Conservation (phyloP, 805 yeast species). For the Yarrowia sp. region DNA sequence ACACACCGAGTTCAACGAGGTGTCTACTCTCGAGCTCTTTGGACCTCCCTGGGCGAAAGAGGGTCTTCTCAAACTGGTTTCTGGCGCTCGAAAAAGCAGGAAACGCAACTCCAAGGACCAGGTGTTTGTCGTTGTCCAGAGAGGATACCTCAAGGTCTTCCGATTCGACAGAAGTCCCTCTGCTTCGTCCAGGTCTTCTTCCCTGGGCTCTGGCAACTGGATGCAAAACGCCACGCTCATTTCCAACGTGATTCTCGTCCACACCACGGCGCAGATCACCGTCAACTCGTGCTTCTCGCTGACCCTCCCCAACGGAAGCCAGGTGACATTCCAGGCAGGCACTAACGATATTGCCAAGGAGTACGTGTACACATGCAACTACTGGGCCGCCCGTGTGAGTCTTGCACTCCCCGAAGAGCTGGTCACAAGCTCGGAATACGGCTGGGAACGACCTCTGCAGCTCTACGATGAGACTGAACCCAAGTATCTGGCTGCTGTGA, state of each 20-base stretch:
- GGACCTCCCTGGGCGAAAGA: slow-evolving; percentile 84
- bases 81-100: slow-evolving; percentile 40
- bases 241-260: slow-evolving; percentile 60
- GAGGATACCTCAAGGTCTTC: slow-evolving; percentile 59
- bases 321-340: slow-evolving; percentile 61
- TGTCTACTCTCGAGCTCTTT: slow-evolving; percentile 57
- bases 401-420: slow-evolving; percentile 75
- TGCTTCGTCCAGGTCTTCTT: background rate
- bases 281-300: slow-evolving; percentile 46
- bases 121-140: slow-evolving; percentile 67
- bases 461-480: background rate
- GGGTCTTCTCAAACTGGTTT: slow-evolving; percentile 58
- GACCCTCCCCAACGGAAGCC: slow-evolving; percentile 43
- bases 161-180: slow-evolving; percentile 41
- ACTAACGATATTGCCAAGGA: slow-evolving; percentile 70
- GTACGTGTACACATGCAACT: slow-evolving; percentile 78
- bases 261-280: slow-evolving; percentile 48
- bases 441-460: slow-evolving; percentile 60
- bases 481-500: background rate
- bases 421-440: slow-evolving; percentile 76
- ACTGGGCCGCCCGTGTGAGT: slow-evolving; percentile 87
- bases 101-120: slow-evolving; percentile 53
- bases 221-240: slow-evolving; percentile 64
- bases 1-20: slow-evolving; percentile 1
- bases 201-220: slow-evolving; percentile 72